Percentiles rank a stretch among this genome's conserved stretches.
phyloP scores from a whole-genome alignment of 441 rosid genomes.

The Pelargonium australe region DNA sequence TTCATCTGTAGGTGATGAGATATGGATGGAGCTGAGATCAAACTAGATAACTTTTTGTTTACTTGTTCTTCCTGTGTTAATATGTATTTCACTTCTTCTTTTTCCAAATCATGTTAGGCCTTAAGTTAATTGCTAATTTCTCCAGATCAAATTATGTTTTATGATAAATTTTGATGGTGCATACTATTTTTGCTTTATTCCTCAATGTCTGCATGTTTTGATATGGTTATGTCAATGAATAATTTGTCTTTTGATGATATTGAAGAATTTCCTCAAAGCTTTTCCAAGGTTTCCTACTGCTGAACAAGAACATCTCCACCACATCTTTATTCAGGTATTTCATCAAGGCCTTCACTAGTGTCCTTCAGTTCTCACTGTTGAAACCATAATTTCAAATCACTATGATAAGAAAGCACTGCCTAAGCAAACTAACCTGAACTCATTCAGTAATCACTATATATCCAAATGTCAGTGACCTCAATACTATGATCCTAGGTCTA shows the following conservation, averaged over 20 bases:
- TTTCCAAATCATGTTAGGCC: neutral
- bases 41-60: neutral
- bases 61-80: neutral
- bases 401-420: neutral
- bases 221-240: neutral
- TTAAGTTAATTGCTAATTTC: neutral
- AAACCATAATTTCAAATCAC: neutral
- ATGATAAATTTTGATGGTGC: neutral
- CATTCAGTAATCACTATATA: too few species aligned
- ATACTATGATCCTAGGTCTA: neutral
- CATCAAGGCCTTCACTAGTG: neutral
- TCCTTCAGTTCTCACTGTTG: too few species aligned
- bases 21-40: neutral
- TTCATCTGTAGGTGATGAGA: neutral
- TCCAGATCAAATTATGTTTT: neutral
- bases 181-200: too few species aligned
- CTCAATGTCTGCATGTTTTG: too few species aligned
- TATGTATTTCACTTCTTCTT: neutral
- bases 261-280: constrained; percentile 40
- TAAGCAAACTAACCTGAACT: too few species aligned
- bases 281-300: constrained; percentile 33
- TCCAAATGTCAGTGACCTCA: too few species aligned
- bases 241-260: constrained; percentile 1
- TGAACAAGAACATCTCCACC: constrained; percentile 39
- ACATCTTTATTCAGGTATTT: constrained; percentile 41